These are phyloP conservation scores for Aquanectria penicillioides DNA, from an alignment of 2,329 filamentous ascomycete genomes.

Conservation along the genomic window DNA sequence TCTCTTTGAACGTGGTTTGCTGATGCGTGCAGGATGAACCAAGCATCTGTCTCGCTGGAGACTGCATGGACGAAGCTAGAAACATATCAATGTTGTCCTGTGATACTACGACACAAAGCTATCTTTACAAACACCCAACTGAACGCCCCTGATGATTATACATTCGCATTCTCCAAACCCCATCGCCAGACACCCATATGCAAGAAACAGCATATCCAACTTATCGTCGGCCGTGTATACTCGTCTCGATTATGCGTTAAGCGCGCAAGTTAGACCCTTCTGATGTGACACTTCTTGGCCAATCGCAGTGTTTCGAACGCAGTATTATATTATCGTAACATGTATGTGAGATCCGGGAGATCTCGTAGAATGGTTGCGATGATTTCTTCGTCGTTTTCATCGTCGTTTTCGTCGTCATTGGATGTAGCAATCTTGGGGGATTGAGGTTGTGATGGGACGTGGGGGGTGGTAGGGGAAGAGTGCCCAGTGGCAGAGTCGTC, in stretches of 20 bases:
- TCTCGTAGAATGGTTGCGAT: constrained; percentile 48
- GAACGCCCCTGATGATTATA: constrained; percentile 13
- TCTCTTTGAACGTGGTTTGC: no score
- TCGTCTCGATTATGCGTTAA: constrained; percentile 5
- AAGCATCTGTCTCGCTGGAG: no score
- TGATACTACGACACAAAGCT: not conserved
- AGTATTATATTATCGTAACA: constrained; percentile 49
- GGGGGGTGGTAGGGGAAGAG: constrained; percentile 13
- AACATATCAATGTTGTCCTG: not conserved
- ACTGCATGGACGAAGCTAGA: no score
- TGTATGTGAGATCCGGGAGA: constrained; percentile 58
- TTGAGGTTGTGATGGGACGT: constrained; percentile 8
- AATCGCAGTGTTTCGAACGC: constrained; percentile 16
- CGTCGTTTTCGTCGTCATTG: constrained; percentile 47
- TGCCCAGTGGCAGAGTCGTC: constrained; percentile 11
- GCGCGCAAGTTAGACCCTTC: no score
- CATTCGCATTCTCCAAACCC: not conserved
- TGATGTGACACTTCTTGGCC: no score
- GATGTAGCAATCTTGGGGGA: constrained; percentile 9
- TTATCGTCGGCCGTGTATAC: constrained; percentile 12
- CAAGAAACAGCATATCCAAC: constrained; percentile 13
- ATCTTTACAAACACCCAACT: not conserved
- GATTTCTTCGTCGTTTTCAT: constrained; percentile 47
- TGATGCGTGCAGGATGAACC: no score
- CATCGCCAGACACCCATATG: constrained; percentile 1